Conservation (phyloP, 176 grass and related monocot species). For the Oryza officinalis region DNA sequence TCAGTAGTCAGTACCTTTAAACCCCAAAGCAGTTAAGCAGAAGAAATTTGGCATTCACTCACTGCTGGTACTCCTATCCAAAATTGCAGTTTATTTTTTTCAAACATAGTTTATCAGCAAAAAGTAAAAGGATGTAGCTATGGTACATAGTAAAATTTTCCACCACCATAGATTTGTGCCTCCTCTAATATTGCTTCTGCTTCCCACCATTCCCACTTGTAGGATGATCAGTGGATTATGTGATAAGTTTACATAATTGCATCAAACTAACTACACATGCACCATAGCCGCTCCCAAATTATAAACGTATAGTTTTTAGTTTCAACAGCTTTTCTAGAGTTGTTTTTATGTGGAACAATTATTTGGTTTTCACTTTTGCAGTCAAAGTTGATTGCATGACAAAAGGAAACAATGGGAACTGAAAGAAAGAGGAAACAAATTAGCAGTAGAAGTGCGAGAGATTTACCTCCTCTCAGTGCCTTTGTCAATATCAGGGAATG, state of each 20-base stretch:
- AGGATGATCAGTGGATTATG: too few relatives aligned
- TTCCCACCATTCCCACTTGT: too few relatives aligned
- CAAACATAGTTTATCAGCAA: too few relatives aligned
- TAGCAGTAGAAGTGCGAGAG: constrained; percentile 9
- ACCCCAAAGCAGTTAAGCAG: constrained; percentile 6
- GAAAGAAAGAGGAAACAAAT: neutral
- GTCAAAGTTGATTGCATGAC: neutral
- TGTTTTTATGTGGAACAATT: neutral
- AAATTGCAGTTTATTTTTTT: neutral
- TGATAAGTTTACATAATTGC: too few relatives aligned
- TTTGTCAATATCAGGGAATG: constrained; percentile 54
- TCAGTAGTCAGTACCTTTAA: neutral
- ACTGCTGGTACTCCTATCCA: neutral
- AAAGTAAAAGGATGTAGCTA: too few relatives aligned
- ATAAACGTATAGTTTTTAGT: neutral
- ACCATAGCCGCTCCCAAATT: neutral
- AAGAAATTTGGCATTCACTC: neutral
- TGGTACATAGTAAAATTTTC: too few relatives aligned
- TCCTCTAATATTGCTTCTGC: too few relatives aligned
- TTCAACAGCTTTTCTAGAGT: neutral
- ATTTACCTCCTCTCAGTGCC: constrained; percentile 47
- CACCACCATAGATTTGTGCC: too few relatives aligned
- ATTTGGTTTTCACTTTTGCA: neutral
- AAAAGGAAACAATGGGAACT: neutral
- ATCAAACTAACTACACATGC: neutral